Conservation (phyloP, 106 monocot species). For the Dioscorea alata region DNA sequence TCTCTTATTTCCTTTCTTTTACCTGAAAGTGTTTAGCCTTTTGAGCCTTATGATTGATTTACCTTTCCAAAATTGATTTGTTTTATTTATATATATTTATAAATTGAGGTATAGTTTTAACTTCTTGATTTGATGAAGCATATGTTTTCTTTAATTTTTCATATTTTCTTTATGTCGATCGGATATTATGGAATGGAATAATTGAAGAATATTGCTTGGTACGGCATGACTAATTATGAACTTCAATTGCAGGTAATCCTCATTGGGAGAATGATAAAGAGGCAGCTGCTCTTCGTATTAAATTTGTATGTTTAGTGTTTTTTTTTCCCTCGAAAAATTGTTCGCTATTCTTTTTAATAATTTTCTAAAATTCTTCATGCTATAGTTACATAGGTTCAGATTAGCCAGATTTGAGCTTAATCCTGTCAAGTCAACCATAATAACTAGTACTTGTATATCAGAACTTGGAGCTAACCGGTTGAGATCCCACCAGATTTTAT, state of each 20-base stretch:
- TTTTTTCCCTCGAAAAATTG: neutral
- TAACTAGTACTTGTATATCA: no score
- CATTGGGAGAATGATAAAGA: slow-evolving; percentile 54
- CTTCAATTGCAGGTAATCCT: slow-evolving; percentile 20
- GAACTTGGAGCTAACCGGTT: no score
- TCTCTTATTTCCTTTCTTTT: no score
- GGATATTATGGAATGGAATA: neutral
- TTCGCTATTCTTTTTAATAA: neutral
- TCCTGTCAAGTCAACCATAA: no score
- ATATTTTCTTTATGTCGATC: neutral
- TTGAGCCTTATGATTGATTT: no score
- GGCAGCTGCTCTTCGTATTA: slow-evolving; percentile 41
- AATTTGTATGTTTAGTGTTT: slow-evolving; percentile 29
- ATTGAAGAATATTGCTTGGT: neutral
- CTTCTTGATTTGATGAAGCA: neutral
- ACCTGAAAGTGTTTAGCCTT: no score
- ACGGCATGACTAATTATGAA: neutral
- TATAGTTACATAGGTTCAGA: no score
- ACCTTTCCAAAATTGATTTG: no score
- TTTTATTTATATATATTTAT: neutral
- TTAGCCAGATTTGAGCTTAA: no score
- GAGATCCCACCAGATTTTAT: no score
- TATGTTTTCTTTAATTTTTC: neutral
- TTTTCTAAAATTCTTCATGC: no score
- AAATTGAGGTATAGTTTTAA: neutral